Base-by-base conservation (phyloP, 345 rosid species). In the Boechera stricta region DNA sequence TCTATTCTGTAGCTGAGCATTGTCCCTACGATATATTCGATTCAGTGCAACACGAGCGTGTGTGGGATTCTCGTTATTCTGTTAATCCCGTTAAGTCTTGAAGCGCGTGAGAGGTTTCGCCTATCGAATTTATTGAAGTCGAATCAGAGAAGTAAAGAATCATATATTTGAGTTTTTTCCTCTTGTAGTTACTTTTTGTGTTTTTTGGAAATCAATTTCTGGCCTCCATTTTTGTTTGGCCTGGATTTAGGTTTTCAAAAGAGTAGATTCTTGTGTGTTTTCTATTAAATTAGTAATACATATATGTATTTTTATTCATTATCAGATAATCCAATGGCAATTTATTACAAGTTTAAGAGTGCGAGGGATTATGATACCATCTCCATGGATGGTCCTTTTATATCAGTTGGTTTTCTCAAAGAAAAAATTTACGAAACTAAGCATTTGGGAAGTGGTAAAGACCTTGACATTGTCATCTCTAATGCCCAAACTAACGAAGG, bases 401-500 rank as follows among this genome's bases (percentile, higher is more conserved):
- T 95, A 81, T 84, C 96, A 15, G 96, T 93, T 80, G 97, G 98
- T 86, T 83, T 85, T 64, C 85, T 96, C 91, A 96, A 96, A 96
- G 98, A 95, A 82, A 93, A 91, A 91, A 82, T 96, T 24, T 93
- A 93, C 81, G 93, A 93, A 93, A 84, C 94, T 75, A 96, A 96
- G 99, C 99, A 93, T 78, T 85, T 93, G 92, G 98, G 98, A 78
- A 88, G 89, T 85, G 97, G 99, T 77, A 93, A 89, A 5, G 99
- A 96, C 87, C 91, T 87, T 87, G 99, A 96, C 84, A 94, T 95
- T 44, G 88, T 96, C 79, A 95, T 96, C 86, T 87, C 97, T 85
- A 96, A 96, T 72, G 98, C 98, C 84, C 99, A 96, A 88, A 88
- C 97, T 83, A 85, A 85, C 76, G 92, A 96, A 96, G 99, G 99